Conservation (phyloP, 768 basidiomycete genomes). For the Lactifluus pinguis region DNA sequence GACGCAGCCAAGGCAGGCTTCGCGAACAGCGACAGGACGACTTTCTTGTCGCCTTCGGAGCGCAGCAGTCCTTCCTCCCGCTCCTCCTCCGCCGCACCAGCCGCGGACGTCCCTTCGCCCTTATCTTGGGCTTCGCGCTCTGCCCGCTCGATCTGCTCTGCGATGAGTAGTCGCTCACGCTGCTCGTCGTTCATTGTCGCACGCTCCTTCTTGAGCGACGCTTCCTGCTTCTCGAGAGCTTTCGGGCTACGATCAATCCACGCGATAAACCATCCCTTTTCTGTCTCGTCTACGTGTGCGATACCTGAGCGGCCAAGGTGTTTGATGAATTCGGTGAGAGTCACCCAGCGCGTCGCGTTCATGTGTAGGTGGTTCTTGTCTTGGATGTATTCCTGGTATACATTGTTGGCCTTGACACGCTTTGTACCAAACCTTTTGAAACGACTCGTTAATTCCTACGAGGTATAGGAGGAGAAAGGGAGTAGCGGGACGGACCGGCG, state of each 20-base stretch:
- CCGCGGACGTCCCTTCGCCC: constrained; percentile 23
- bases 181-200: constrained; percentile 90
- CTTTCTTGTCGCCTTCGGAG: constrained; percentile 60
- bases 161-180: constrained; percentile 79
- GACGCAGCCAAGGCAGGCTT: constrained; percentile 36
- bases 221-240: constrained; percentile 87
- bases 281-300: constrained; percentile 92
- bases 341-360: constrained; percentile 98
- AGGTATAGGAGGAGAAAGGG: neutral
- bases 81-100: constrained; percentile 24
- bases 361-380: constrained; percentile 94
- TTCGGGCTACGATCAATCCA: constrained; percentile 98
- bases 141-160: constrained; percentile 92
- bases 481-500: constrained; percentile 46
- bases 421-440: constrained; percentile 76
- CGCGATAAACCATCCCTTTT: constrained; percentile 95
- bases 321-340: constrained; percentile 91
- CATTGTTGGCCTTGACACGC: constrained; percentile 87
- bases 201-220: constrained; percentile 85
- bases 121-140: constrained; percentile 37
- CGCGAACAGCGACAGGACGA: constrained; percentile 61
- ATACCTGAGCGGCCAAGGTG: constrained; percentile 80
- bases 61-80: constrained; percentile 58
- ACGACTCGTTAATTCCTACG: neutral
- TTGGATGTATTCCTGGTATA: constrained; percentile 96